phyloP scores from a whole-genome alignment of 2,329 filamentous ascomycete species.

The Calonectria naviculata region DNA sequence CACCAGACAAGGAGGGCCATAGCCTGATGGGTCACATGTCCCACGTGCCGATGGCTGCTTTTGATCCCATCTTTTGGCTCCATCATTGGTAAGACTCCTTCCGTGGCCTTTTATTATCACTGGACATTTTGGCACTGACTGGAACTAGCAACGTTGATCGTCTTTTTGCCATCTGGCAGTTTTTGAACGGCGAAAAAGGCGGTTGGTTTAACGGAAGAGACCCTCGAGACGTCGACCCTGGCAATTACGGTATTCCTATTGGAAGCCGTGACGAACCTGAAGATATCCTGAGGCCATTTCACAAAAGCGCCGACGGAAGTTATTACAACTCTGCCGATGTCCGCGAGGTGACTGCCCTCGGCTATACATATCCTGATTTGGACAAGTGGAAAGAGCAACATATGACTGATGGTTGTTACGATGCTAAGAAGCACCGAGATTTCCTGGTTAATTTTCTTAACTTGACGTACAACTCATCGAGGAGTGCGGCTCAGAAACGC shows the following conservation, averaged over 20 bases:
- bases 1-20: background rate
- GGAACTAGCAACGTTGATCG: constrained; percentile 1
- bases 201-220: constrained; percentile 1
- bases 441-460: background rate
- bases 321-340: background rate
- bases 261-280: background rate
- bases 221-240: background rate
- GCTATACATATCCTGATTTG: background rate
- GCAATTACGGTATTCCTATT: background rate
- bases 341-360: background rate
- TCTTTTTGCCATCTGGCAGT: constrained; percentile 7
- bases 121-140: background rate
- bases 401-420: background rate
- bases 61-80: constrained; percentile 31
- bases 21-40: constrained; percentile 18
- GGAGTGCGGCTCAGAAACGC: background rate
- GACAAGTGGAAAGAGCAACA: constrained; percentile 11
- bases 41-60: constrained; percentile 19
- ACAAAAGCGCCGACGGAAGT: background rate
- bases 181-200: background rate
- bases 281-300: background rate
- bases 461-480: background rate
- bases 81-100: constrained; percentile 16
- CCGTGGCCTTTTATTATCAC: background rate
- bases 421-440: background rate